phyloP scores from a whole-genome alignment of 2,329 filamentous ascomycete genomes.

The Sporothrix dimorphospora region DNA sequence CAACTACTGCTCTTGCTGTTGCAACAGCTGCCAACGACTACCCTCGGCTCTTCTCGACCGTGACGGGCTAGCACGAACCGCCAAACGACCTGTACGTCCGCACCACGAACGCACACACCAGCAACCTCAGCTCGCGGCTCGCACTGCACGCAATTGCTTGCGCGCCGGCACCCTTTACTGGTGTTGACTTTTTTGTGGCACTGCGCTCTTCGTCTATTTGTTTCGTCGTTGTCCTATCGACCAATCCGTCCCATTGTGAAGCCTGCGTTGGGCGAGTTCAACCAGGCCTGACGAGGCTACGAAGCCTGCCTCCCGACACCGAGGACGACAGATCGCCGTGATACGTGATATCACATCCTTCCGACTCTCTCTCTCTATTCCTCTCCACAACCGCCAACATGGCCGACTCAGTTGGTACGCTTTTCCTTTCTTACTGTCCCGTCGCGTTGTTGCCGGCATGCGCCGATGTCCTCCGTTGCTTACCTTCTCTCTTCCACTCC shows the following conservation, averaged over 20 bases:
- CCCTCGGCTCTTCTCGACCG: slow-evolving; percentile 24
- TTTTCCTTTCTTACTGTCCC: not conserved
- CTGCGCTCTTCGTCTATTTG: not conserved
- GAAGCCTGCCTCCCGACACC: not conserved
- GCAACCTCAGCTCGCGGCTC: not conserved
- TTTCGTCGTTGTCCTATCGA: slow-evolving; percentile 5
- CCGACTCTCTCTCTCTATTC: not conserved
- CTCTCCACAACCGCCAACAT: slow-evolving; percentile 38
- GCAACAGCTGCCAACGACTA: slow-evolving; percentile 1
- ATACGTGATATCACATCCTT: slow-evolving; percentile 17
- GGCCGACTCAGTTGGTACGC: slow-evolving; percentile 58
- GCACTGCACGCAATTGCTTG: not conserved
- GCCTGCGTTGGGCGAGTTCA: slow-evolving; percentile 4
- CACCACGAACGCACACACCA: not conserved
- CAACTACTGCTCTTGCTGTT: not conserved
- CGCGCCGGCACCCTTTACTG: not conserved
- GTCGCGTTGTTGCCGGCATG: not conserved
- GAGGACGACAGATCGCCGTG: not conserved
- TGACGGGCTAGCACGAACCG: slow-evolving; percentile 7
- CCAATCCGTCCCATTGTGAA: not conserved
- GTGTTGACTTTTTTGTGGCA: slow-evolving; percentile 3
- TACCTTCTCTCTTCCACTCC: not conserved
- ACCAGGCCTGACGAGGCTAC: slow-evolving; percentile 6
- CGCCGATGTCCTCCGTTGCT: not conserved
- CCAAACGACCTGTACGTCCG: too few species aligned